Conservation (phyloP, 2,329 filamentous ascomycete genomes). For the Lachnellula suecica region DNA sequence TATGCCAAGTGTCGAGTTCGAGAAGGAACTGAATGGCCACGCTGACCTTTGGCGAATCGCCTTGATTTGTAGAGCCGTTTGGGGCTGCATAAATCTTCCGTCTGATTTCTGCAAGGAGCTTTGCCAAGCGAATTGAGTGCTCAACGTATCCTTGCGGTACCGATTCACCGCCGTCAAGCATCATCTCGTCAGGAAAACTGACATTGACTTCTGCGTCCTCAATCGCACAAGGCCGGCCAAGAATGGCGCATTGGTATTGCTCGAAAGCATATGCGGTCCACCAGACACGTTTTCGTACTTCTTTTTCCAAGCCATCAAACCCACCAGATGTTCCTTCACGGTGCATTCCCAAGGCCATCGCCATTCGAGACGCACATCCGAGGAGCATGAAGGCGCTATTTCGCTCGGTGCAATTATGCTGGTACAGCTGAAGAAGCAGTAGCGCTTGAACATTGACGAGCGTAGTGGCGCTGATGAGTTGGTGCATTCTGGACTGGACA, state of each 20-base stretch:
- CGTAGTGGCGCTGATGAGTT: slow-evolving; percentile 37
- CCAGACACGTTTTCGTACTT: slow-evolving; percentile 31
- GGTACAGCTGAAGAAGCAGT: slow-evolving; percentile 40
- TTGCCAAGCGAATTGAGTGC: slow-evolving; percentile 23
- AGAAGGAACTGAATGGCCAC: slow-evolving; percentile 23
- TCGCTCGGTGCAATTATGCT: slow-evolving; percentile 41
- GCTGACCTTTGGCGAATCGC: slow-evolving; percentile 19
- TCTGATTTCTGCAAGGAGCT: slow-evolving; percentile 26
- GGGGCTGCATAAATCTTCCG: slow-evolving; percentile 28
- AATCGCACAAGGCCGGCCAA: slow-evolving; percentile 30
- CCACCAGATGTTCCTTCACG: slow-evolving; percentile 38
- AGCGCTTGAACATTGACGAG: slow-evolving; percentile 43
- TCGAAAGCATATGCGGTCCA: slow-evolving; percentile 32
- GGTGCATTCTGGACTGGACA: slow-evolving; percentile 35
- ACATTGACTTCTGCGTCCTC: slow-evolving; percentile 31
- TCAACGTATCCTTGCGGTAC: slow-evolving; percentile 28
- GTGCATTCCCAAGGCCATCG: slow-evolving; percentile 44
- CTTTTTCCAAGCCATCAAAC: slow-evolving; percentile 33
- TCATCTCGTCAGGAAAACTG: slow-evolving; percentile 27
- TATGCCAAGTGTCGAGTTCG: slow-evolving; percentile 28
- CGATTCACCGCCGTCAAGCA: slow-evolving; percentile 26
- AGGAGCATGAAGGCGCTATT: slow-evolving; percentile 41
- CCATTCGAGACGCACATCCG: slow-evolving; percentile 41
- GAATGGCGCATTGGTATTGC: slow-evolving; percentile 31
- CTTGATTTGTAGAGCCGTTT: slow-evolving; percentile 16